Percentiles rank a stretch among this genome's conserved stretches.
These are phyloP conservation scores for Neotropicomus parvogracilis DNA, from an alignment of 1,284 basidiomycete genomes.

Conservation along the genomic window DNA sequence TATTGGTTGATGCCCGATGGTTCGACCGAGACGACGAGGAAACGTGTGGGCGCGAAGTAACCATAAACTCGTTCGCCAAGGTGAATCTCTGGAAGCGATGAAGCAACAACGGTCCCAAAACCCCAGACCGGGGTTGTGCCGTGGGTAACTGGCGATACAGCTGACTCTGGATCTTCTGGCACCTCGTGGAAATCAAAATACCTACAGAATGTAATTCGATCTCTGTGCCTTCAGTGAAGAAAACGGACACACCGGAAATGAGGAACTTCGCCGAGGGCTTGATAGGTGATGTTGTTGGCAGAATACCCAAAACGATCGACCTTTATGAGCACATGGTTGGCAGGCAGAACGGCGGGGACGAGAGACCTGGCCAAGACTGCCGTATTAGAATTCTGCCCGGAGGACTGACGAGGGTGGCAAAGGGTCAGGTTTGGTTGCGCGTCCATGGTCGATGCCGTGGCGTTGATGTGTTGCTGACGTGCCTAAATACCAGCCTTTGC, in stretches of 20 bases:
- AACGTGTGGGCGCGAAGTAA: constrained; percentile 55
- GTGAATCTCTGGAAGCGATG: constrained; percentile 44
- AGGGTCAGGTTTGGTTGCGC: constrained; percentile 26
- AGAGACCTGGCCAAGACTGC: constrained; percentile 24
- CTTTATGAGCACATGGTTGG: constrained; percentile 52
- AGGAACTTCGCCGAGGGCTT: constrained; percentile 56
- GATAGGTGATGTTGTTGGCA: constrained; percentile 61
- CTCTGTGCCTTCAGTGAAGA: background rate
- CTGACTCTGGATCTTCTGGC: constrained; percentile 33
- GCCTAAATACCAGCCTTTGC: too few relatives aligned
- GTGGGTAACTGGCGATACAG: constrained; percentile 45
- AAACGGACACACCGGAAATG: constrained; percentile 48
- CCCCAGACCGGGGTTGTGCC: constrained; percentile 67
- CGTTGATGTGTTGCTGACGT: background rate
- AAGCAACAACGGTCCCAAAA: constrained; percentile 52
- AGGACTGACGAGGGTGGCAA: constrained; percentile 34
- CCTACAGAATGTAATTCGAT: constrained; percentile 31
- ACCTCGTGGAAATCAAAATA: constrained; percentile 62
- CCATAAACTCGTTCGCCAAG: constrained; percentile 60
- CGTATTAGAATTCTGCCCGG: constrained; percentile 20
- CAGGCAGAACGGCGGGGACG: constrained; percentile 32
- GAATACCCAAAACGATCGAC: constrained; percentile 65
- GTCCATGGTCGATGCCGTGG: constrained; percentile 7
- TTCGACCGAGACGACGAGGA: constrained; percentile 51
- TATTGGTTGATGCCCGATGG: constrained; percentile 47